phyloP scores from a whole-genome alignment of 208 protist genomes.

The Histomonas meleagridis region DNA sequence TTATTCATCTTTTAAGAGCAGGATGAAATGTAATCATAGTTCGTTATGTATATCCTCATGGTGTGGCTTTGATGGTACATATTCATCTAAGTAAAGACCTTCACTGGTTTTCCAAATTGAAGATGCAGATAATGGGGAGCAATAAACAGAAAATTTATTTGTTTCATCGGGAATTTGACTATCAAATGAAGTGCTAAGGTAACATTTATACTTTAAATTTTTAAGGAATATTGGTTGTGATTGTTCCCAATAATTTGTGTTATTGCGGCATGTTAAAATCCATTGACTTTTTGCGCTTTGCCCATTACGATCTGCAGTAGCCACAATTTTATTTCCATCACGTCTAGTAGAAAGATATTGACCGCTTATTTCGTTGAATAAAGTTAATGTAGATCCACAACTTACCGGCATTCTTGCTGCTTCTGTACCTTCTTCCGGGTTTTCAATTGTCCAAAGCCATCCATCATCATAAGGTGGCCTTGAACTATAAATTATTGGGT shows the following conservation, averaged over 20 bases:
- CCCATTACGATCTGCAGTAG: neutral
- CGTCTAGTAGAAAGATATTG: neutral
- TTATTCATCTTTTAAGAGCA: too few species aligned
- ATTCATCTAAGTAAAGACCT: too few species aligned
- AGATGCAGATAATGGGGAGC: neutral
- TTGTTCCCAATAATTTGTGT: neutral
- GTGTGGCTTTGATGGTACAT: too few species aligned
- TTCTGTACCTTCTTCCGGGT: neutral
- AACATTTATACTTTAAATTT: neutral
- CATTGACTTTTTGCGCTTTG: neutral
- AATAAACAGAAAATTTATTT: neutral
- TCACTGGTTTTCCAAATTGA: neutral
- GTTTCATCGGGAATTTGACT: neutral
- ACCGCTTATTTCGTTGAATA: neutral
- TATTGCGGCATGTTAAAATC: neutral
- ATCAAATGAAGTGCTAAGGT: neutral
- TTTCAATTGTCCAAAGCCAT: neutral
- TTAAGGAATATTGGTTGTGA: neutral
- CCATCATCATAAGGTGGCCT: conserved; percentile 1
- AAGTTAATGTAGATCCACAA: neutral
- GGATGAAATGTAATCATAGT: too few species aligned
- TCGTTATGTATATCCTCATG: too few species aligned
- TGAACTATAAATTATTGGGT: neutral
- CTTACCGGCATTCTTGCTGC: neutral
- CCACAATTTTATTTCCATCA: neutral